A percentile compares a stretch with the other conserved stretches of the same genome.
These are phyloP conservation scores for Globisporangium alternatum DNA, from an alignment of 352 stramenopile genomes.

Conservation along the genomic window DNA sequence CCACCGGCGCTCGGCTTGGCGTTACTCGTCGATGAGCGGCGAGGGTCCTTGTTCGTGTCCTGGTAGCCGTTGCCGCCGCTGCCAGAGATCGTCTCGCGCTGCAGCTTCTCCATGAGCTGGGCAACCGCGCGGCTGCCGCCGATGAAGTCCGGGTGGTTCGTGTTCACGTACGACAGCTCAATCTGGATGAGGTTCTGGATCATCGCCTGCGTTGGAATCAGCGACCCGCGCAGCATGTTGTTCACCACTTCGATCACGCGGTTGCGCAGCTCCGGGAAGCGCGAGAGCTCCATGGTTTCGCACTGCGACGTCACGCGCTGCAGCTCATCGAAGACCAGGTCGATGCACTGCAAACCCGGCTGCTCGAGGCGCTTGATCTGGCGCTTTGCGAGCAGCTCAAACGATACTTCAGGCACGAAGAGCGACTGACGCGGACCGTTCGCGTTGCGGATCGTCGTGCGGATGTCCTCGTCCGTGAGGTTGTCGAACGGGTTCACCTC, in stretches of 20 bases:
- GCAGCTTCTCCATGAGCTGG: conserved; percentile 94
- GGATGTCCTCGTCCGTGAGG: conserved; percentile 98
- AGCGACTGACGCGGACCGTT: conserved; percentile 96
- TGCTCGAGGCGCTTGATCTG: conserved; percentile 97
- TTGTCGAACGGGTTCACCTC: conserved; percentile 96
- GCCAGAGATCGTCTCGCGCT: conserved; percentile 76
- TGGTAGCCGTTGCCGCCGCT: conserved; percentile 38
- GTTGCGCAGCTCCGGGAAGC: conserved; percentile 95
- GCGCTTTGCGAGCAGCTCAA: conserved; percentile 97
- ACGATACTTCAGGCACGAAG: conserved; percentile 98
- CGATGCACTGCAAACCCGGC: conserved; percentile 95
- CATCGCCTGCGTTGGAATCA: conserved; percentile 89
- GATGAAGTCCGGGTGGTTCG: conserved; percentile 99
- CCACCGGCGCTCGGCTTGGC: conserved; percentile 3
- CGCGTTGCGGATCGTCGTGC: conserved; percentile 98
- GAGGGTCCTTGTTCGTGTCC: conserved; percentile 48
- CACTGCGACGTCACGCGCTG: conserved; percentile 94
- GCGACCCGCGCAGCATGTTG: conserved; percentile 77
- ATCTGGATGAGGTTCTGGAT: conserved; percentile 98
- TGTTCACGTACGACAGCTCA: conserved; percentile 99
- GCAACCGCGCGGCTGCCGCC: conserved; percentile 94
- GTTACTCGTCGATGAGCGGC: conserved; percentile 27
- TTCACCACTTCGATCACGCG: conserved; percentile 95
- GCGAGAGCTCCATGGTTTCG: conserved; percentile 94
- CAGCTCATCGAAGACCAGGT: conserved; percentile 98